phyloP scores from a whole-genome alignment of 192 early-diverging fungal species.

The Backusella tarrabulga region DNA sequence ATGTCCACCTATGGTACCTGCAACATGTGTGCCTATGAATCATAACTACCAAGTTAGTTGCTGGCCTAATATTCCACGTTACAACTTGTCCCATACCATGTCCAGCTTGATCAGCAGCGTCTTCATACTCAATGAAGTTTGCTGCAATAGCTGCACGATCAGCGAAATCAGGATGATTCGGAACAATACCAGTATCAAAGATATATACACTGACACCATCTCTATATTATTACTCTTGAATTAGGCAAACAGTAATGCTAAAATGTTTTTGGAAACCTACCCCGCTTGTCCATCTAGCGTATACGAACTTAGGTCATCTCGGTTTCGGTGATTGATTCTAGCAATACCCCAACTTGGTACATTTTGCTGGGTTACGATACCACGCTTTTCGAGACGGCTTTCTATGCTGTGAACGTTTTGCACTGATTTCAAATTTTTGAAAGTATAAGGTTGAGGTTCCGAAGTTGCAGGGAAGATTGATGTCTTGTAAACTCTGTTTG shows the following conservation, averaged over 20 bases:
- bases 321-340: conserved; percentile 36
- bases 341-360: conserved; percentile 49
- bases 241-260: not conserved
- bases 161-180: conserved; percentile 45
- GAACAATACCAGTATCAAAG: conserved; percentile 59
- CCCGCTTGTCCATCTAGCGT: conserved; percentile 59
- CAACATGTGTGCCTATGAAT: conserved; percentile 25
- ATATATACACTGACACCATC: conserved; percentile 61
- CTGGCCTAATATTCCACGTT: not conserved
- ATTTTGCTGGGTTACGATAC: not conserved
- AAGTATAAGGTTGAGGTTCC: not conserved
- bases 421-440: not conserved
- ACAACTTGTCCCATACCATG: conserved; percentile 33
- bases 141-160: conserved; percentile 41
- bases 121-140: conserved; percentile 38
- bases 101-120: conserved; percentile 35
- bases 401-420: not conserved
- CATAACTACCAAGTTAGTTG: not conserved
- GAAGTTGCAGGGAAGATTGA: not conserved
- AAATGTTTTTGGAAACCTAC: not conserved
- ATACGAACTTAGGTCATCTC: conserved; percentile 45
- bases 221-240: not conserved
- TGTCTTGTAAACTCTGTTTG: conserved; percentile 22
- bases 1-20: conserved; percentile 28
- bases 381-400: not conserved